Evolutionary conservation across 2,329 filamentous ascomycete genomes (phyloP).

Genomic region (Claviceps spartinae): DNA sequence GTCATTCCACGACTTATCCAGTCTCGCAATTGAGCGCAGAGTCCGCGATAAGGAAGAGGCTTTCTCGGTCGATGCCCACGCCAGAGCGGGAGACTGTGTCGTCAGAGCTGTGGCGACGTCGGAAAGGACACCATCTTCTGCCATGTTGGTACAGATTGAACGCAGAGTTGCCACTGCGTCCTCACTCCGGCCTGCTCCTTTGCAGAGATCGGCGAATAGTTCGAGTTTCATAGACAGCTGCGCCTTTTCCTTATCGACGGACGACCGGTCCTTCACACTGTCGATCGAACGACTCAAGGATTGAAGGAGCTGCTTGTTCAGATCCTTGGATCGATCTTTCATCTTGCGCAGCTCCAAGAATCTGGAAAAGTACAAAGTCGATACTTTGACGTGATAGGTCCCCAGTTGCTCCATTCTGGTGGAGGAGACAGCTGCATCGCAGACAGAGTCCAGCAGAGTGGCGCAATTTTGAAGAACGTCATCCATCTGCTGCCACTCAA

Average conservation of each 20-base stretch:
- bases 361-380: constrained; percentile 56
- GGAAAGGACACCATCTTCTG: constrained; percentile 44
- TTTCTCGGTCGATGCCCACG: constrained; percentile 40
- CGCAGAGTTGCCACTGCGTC: constrained; percentile 46
- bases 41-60: constrained; percentile 42
- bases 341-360: constrained; percentile 38
- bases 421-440: constrained; percentile 21
- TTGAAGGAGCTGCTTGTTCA: constrained; percentile 32
- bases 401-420: constrained; percentile 19
- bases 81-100: constrained; percentile 33
- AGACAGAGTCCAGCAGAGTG: constrained; percentile 38
- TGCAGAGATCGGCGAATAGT: constrained; percentile 48
- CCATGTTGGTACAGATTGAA: constrained; percentile 46
- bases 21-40: constrained; percentile 44
- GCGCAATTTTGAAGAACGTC: constrained; percentile 43
- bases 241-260: constrained; percentile 43
- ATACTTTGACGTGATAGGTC: constrained; percentile 52
- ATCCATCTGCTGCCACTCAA: constrained; percentile 43
- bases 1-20: constrained; percentile 42
- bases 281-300: constrained; percentile 52
- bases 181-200: constrained; percentile 34
- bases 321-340: constrained; percentile 21
- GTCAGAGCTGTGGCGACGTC: constrained; percentile 36
- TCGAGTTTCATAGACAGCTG: constrained; percentile 53
- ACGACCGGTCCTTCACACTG: constrained; percentile 39